Evolutionary conservation across 1,284 basidiomycete genomes (phyloP).

Genomic region (Ustilago xerochloae): DNA sequence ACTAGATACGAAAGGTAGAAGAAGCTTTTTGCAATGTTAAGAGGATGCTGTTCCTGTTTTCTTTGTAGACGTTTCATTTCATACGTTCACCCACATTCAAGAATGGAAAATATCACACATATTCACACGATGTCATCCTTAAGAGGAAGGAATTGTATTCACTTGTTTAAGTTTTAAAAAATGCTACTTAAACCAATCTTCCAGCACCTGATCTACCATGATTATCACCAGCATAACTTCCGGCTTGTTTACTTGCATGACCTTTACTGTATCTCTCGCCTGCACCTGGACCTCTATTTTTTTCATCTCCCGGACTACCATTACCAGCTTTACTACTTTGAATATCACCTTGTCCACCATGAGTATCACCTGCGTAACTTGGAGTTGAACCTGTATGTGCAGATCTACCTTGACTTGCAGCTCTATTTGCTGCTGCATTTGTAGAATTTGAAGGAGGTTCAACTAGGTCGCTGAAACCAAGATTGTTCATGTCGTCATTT

Average conservation of each 20-base stretch:
- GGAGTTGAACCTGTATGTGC: slow-evolving; percentile 4
- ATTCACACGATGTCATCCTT: neutral
- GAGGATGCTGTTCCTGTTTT: no score
- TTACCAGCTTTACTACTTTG: slow-evolving; percentile 11
- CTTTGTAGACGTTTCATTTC: no score
- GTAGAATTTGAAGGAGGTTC: neutral
- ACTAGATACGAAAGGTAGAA: no score
- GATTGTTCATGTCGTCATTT: slow-evolving; percentile 59
- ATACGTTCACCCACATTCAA: neutral
- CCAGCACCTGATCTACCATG: slow-evolving; percentile 1
- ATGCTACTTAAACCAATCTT: slow-evolving; percentile 10
- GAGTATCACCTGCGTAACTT: slow-evolving; percentile 30
- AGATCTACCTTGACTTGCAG: neutral
- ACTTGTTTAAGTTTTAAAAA: neutral
- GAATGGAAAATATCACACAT: neutral
- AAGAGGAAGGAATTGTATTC: no score
- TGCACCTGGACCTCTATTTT: slow-evolving; percentile 6
- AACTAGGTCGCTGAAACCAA: slow-evolving; percentile 56
- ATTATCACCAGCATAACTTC: slow-evolving; percentile 27
- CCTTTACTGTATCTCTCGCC: slow-evolving; percentile 8
- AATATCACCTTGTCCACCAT: slow-evolving; percentile 10
- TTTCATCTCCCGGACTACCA: slow-evolving; percentile 17
- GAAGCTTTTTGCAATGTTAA: neutral
- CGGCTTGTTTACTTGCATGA: slow-evolving; percentile 18
- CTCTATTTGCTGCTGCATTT: slow-evolving; percentile 16